Evolutionary conservation across 805 yeast species (phyloP), one percentile per base, ranked within the genome.

Genomic region (Candida ficus): DNA sequence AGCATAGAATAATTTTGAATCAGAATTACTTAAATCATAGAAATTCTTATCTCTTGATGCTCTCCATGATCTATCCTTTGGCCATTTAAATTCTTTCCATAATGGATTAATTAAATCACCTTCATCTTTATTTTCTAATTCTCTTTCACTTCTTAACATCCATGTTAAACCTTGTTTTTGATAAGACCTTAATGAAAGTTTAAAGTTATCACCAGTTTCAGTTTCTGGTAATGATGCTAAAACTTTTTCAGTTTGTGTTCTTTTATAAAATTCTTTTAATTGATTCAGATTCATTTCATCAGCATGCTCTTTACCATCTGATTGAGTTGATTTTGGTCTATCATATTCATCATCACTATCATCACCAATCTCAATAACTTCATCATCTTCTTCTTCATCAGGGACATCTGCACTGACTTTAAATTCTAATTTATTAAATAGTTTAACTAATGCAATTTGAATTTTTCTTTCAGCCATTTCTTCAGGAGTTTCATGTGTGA

Each of bases 151-250:
- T 25, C 78, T 71, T n/a, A 88, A 62, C 91, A 89, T 82, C 96
- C 96, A 89, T 1, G 90, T 77, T 23, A 88, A 62, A 0, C 95
- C 96, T 52, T 82, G 87, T 45, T 75, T 80, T 60, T 91, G 98
- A 58, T 91, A 91, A 1, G 78, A 74, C 41, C 95, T 67, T 37
- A 91, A 62, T 1, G 65, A 64, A 37, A 90, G 50, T 8, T 67
- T 68, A 52, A 89, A 83, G 2, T 68, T 52, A 40, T 73, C 72
- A 1, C 53, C 52, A 5, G 66, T 46, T 3, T 79, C 79, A 1
- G 83, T 74, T 44, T 76, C 81, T 2, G 90, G 90, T 5, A 83
- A 64, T 20, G 71, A 66, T 10, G 74, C 72, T 16, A 76, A 52
- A 10, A 72, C 59, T n/a, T 75, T 78, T 3, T 76, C 71, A 9